These are phyloP conservation scores for Penicillium sp. DNA, from an alignment of 2,329 filamentous ascomycete species.

Conservation along the genomic window DNA sequence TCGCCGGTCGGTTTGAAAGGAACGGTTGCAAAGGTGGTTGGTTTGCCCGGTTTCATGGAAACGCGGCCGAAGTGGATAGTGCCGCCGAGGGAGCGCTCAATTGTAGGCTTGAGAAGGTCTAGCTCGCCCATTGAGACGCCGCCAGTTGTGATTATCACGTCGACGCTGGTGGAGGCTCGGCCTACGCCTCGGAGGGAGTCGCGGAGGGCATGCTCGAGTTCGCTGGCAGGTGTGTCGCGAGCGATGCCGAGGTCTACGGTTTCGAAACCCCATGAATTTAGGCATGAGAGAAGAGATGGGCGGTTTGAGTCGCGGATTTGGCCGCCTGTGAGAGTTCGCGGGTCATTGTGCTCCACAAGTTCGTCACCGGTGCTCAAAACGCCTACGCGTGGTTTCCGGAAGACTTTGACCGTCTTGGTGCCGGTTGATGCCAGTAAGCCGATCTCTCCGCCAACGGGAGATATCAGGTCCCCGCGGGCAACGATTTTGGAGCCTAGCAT, in stretches of 20 bases:
- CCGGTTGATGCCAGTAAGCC: slow-evolving; percentile 86
- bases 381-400: slow-evolving; percentile 73
- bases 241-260: slow-evolving; percentile 85
- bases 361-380: slow-evolving; percentile 94
- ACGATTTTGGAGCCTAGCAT: slow-evolving; percentile 67
- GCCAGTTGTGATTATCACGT: slow-evolving; percentile 86
- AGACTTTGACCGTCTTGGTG: slow-evolving; percentile 67
- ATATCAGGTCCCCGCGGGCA: slow-evolving; percentile 75
- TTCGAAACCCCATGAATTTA: slow-evolving; percentile 70
- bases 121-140: slow-evolving; percentile 98
- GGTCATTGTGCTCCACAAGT: slow-evolving; percentile 69
- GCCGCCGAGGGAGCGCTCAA: slow-evolving; percentile 84
- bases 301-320: slow-evolving; percentile 94
- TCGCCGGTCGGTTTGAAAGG: slow-evolving; percentile 54
- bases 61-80: slow-evolving; percentile 96
- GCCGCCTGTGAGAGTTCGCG: slow-evolving; percentile 65
- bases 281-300: slow-evolving; percentile 78
- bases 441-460: slow-evolving; percentile 83
- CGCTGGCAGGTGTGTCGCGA: slow-evolving; percentile 54
- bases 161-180: slow-evolving; percentile 52
- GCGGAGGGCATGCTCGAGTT: slow-evolving; percentile 74
- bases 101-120: slow-evolving; percentile 92
- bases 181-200: slow-evolving; percentile 61
- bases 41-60: slow-evolving; percentile 96
- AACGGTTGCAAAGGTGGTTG: slow-evolving; percentile 92